phyloP scores from a whole-genome alignment of 129 eudicot genomes.

The Solidago caesia region DNA sequence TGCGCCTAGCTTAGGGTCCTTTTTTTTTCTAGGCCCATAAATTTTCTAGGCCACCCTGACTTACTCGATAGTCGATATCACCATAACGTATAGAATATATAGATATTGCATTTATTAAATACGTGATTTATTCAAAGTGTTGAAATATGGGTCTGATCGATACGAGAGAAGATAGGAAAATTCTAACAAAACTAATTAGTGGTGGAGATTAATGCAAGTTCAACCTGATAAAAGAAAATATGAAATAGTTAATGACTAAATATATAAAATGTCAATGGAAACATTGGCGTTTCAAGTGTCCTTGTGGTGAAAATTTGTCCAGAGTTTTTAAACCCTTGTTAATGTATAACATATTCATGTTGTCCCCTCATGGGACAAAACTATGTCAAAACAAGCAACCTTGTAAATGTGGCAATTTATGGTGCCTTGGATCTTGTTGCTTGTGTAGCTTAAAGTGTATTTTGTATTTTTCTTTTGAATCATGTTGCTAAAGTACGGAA shows the following conservation, averaged over 20 bases:
- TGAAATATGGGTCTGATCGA: constrained; percentile 14
- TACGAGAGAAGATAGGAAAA: constrained; percentile 8
- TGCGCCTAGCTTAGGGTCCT: too few species aligned
- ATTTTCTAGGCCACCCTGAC: too few species aligned
- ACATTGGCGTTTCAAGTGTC: constrained; percentile 15
- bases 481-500: too few species aligned
- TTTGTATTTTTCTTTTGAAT: too few species aligned
- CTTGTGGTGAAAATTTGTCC: not conserved
- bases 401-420: not conserved
- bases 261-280: not conserved
- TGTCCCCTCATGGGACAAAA: not conserved
- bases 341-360: not conserved
- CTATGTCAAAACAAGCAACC: not conserved
- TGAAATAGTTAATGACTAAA: constrained; percentile 19
- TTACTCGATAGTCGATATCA: too few species aligned
- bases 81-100: too few species aligned
- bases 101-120: not conserved
- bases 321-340: constrained; percentile 7
- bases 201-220: constrained; percentile 19
- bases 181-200: not conserved
- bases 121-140: not conserved
- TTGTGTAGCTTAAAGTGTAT: not conserved
- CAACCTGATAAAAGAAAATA: not conserved
- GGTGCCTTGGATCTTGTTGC: not conserved
- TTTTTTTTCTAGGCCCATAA: too few species aligned